A percentile compares a stretch with the other conserved stretches of the same genome.
These are phyloP conservation scores for Pholiota microspora DNA, from an alignment of 768 basidiomycete species.

Conservation along the genomic window DNA sequence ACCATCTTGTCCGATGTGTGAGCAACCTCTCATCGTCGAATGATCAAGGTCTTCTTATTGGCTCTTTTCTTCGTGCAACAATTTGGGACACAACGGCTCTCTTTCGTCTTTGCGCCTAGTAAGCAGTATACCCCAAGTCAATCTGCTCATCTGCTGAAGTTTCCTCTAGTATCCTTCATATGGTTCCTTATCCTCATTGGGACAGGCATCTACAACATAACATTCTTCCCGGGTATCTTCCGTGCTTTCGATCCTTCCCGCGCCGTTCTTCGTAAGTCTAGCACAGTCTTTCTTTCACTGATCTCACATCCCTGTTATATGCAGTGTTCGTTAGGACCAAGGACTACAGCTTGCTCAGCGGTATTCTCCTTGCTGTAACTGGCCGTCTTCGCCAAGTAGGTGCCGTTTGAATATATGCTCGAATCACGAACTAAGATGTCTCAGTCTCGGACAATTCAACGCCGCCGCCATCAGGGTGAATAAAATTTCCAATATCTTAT, in stretches of 20 bases:
- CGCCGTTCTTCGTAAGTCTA: constrained; percentile 56
- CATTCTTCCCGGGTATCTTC: constrained; percentile 53
- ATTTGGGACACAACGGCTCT: constrained; percentile 55
- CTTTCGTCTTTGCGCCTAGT: constrained; percentile 55
- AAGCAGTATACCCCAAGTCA: constrained; percentile 10
- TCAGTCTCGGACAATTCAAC: constrained; percentile 68
- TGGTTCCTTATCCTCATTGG: constrained; percentile 54
- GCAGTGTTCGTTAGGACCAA: constrained; percentile 66
- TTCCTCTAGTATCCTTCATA: constrained; percentile 42
- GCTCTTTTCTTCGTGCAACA: constrained; percentile 57
- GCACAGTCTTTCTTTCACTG: background rate
- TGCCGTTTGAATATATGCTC: background rate
- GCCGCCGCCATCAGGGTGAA: constrained; percentile 52
- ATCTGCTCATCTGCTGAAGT: background rate
- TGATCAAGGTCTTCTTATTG: constrained; percentile 46
- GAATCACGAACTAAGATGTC: background rate
- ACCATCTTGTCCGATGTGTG: background rate
- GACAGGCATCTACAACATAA: constrained; percentile 60
- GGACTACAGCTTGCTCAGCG: constrained; percentile 59
- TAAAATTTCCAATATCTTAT: background rate
- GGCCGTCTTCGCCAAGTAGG: constrained; percentile 69
- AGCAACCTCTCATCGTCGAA: background rate
- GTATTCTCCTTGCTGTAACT: constrained; percentile 65
- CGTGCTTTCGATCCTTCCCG: constrained; percentile 68
- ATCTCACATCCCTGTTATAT: background rate